phyloP scores from a whole-genome alignment of 2,329 filamentous ascomycete species.

The Trichothecium roseum region DNA sequence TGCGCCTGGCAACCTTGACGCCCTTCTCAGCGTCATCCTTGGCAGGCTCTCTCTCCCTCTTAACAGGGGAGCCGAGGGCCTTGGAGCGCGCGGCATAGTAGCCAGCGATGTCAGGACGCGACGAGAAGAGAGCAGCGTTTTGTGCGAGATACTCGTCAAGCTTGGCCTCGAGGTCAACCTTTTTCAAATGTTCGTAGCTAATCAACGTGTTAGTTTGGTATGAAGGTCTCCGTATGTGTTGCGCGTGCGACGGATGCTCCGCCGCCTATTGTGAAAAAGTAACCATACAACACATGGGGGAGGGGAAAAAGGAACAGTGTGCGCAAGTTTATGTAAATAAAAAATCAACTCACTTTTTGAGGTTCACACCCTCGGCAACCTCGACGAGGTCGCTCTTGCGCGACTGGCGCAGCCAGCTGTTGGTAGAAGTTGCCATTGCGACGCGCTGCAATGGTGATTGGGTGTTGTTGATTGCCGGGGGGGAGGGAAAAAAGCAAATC shows the following conservation, averaged over 20 bases:
- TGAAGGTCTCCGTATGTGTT: background rate
- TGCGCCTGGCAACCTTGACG: conserved; percentile 35
- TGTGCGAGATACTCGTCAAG: conserved; percentile 64
- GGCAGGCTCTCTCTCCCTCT: conserved; percentile 36
- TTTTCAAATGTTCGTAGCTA: conserved; percentile 63
- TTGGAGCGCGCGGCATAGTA: conserved; percentile 65
- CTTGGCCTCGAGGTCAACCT: conserved; percentile 65
- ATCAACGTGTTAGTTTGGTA: conserved; percentile 1
- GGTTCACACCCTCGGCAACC: conserved; percentile 59
- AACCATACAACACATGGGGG: background rate
- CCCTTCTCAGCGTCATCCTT: conserved; percentile 25
- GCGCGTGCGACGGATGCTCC: no score
- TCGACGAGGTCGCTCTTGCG: conserved; percentile 72
- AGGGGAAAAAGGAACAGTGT: background rate
- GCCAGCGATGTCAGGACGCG: conserved; percentile 53
- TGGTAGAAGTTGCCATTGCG: conserved; percentile 26
- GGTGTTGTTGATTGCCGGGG: conserved; percentile 2
- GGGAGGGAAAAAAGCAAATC: conserved; percentile 1
- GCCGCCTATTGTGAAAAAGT: background rate
- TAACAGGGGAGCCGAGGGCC: conserved; percentile 49
- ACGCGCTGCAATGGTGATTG: conserved; percentile 1
- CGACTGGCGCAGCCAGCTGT: conserved; percentile 70
- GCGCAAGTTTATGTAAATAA: background rate
- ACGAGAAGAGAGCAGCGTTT: conserved; percentile 55
- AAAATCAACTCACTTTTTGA: conserved; percentile 56